Percentiles rank a stretch among this genome's conserved stretches.
These are phyloP conservation scores for Aspergillus fischeri DNA, from an alignment of 2,329 filamentous ascomycete genomes.

Conservation along the genomic window DNA sequence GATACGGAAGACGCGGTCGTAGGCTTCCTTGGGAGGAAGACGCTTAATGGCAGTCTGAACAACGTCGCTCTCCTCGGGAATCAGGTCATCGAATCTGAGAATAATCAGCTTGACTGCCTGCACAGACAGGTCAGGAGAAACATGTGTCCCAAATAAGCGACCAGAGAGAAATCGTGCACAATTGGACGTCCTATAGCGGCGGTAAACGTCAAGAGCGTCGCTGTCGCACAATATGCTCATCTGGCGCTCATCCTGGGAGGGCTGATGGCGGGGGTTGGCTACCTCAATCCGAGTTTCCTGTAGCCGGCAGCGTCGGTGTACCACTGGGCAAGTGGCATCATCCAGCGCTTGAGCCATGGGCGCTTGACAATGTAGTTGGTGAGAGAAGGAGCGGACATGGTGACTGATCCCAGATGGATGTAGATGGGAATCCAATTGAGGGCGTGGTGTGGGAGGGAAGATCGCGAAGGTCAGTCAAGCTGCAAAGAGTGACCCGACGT, in stretches of 20 bases:
- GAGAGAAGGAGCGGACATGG: slow-evolving; percentile 68
- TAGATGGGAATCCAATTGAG: slow-evolving; percentile 24
- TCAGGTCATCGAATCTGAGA: slow-evolving; percentile 83
- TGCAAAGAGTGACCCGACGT: slow-evolving; percentile 36
- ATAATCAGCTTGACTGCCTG: slow-evolving; percentile 7
- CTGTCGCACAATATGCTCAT: not conserved
- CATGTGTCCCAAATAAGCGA: slow-evolving; percentile 7
- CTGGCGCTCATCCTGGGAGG: slow-evolving; percentile 11
- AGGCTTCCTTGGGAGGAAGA: slow-evolving; percentile 81
- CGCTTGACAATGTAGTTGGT: slow-evolving; percentile 74
- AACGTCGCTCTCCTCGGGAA: slow-evolving; percentile 84
- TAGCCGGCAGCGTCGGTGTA: slow-evolving; percentile 88
- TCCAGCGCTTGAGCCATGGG: slow-evolving; percentile 75
- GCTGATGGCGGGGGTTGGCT: slow-evolving; percentile 35
- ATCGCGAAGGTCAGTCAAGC: slow-evolving; percentile 24
- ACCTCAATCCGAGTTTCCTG: slow-evolving; percentile 88
- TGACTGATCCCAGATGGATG: slow-evolving; percentile 29
- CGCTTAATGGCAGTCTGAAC: slow-evolving; percentile 88
- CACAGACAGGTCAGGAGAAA: not conserved
- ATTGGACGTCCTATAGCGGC: not conserved
- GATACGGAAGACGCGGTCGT: slow-evolving; percentile 96
- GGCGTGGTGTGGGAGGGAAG: slow-evolving; percentile 26
- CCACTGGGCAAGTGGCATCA: slow-evolving; percentile 82
- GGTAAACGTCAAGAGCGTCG: not conserved
- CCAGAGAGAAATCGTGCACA: not conserved